Base-by-base conservation (phyloP, 768 basidiomycete genomes). In the Panellus pusillus region DNA sequence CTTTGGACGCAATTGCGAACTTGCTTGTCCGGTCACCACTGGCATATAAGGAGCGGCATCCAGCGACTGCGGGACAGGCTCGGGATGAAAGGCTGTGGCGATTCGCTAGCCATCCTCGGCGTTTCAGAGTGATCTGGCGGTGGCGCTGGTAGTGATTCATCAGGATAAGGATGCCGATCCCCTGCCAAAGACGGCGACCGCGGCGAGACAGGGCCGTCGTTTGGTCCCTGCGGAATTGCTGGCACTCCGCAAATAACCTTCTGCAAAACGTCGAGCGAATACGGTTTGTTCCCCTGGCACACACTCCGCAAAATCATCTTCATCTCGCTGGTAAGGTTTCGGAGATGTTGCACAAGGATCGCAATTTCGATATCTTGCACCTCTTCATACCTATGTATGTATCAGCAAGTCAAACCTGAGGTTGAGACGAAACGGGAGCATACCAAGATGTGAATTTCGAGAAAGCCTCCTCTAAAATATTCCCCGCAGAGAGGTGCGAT, bases 401-500 rank as follows among this genome's bases (percentile, higher is more conserved):
- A n/a, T 8, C 11, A 13, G 20, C 31, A 35, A 46, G 19, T 44
- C 27, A 39, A 18, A 15, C 17, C 3, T 2, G 28, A 17, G 18
- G 27, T 38, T 27, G 9, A 15, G 13, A 13, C 8, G 7, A 19
- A 24, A 20, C 2, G 15, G 11, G 1, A 14, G 44, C 58, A 17
- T 36, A 60, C 58, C 47, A 11, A 19, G 54, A 55, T 15, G 58
- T 55, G 43, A 60, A 60, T 5, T 9, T 44, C 0, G 58, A 60
- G 29, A 60, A 60, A 1, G 41, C 31, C 28, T 60, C 58, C 1
- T 11, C 39, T 6, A 60, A 37, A 36, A 60, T 55, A 15, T 47
- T 55, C 0, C 31, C 35, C 5, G 24, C 11, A 1, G 53, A 48
- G 6, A 60, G 45, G 18, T 52, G 53, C 1, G 58, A 47, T n/a